Evolutionary conservation across 345 rosid genomes (phyloP).

Genomic region (rapeseed (Brassica napus)): Da-Ae NC_063435.1:2045501-2046000

Average conservation of each 20-base stretch:
- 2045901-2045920: too few relatives aligned
- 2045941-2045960: too few relatives aligned
- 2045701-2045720: conserved; percentile 25
- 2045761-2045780: conserved; percentile 32
- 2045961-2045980: too few relatives aligned
- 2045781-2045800: conserved; percentile 28
- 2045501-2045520: conserved; percentile 67
- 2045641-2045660: conserved; percentile 91
- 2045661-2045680: conserved; percentile 87
- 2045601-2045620: conserved; percentile 74
- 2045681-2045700: conserved; percentile 55
- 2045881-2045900: too few relatives aligned
- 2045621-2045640: conserved; percentile 75
- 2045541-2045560: conserved; percentile 91
- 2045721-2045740: conserved; percentile 29
- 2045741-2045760: conserved; percentile 16
- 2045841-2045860: conserved; percentile 26
- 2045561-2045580: conserved; percentile 92
- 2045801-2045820: not conserved
- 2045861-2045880: not conserved
- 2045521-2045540: conserved; percentile 84
- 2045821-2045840: conserved; percentile 28
- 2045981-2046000: too few relatives aligned
- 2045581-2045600: conserved; percentile 92
- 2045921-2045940: too few relatives aligned